Evolutionary conservation across 768 basidiomycete genomes (phyloP), one percentile per base, ranked within the genome.

Genomic region (Coprinopsis marcescibilis): DNA sequence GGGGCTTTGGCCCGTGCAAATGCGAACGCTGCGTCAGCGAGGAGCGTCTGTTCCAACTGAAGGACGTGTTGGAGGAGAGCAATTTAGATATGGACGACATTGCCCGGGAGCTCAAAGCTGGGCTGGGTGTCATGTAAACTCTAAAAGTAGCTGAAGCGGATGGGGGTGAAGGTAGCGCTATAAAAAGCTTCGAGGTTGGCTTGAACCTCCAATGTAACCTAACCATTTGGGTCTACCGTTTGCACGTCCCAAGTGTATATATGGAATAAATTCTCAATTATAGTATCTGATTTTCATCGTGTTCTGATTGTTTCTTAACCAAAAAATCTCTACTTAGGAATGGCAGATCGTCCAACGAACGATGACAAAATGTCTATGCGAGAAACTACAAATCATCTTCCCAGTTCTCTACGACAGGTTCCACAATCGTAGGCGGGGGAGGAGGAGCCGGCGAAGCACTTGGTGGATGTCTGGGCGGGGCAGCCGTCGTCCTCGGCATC

Each of bases 1-100:
- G 88, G 88, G 86, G 85, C 2, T 89, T 89, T 54, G 86, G 75
- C 2, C 54, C 68, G 42, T 94, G 92, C 56, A 53, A 50, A 10
- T 94, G 92, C 59, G 65, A 65, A 49, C 70, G 83, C 21, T 95
- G 92, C 60, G 54, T 73, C 10, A 65, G 70, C 39, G 90, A 93
- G 60, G 72, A 67, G 53, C 68, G 64, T 51, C 60, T 61, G 51
- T 60, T 63, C 54, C 60, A 61, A 48, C 59, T 55, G 43, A 69
- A 61, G 50, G 63, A 59, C 30, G 57, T 57, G 23, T 46, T 56
- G 37, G 56, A 45, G 52, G 50, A 51, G 25, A 59, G 53, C 43
- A 53, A 48, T 29, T 47, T 54, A 25, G 70, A 65, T 24, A 57
- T 70, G 51, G 70, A 70, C 24, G 76, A 78, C 53, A 57, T 85